Base-by-base conservation (phyloP, 2,329 filamentous ascomycete species). In the Aspergillus sp. region DNA sequence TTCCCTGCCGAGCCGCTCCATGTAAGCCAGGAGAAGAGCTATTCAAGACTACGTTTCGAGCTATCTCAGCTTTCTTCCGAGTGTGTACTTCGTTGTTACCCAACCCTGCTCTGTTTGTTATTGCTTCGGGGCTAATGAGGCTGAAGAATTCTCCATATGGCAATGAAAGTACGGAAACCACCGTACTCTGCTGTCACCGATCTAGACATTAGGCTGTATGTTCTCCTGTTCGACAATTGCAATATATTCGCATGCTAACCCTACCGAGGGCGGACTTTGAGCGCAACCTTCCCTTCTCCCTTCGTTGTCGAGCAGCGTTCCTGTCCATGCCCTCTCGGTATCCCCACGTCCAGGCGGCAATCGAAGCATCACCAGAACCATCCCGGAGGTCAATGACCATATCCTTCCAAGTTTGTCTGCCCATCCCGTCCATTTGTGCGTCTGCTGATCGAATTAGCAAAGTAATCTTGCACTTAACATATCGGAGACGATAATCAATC, bases 401-500 rank as follows among this genome's bases (percentile, higher is more conserved):
- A 23, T 54, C 51, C 23, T 54, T 54, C 39, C 51, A 54, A n/a
- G 51, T 54, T 38, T 12, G 51, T 43, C 51, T 7, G 4, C 39
- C 36, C 7, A 8, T n/a, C 28, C 4, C 13, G 15, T 25, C 15
- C 10, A 25, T 12, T 32, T 13, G 5, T 6, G 7, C 8, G 23
- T 54, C 6, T 5, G 15, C 36, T 54, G 4, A 54, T 15, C 17
- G 4, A 54, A 21, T 9, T 4, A 54, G 51, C 51, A 54, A 54
- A 54, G 15, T n/a, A 54, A 54, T 21, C 51, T 54, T 15, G 51
- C 51, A 17, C 51, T 54, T 15, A 54, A 54, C 36, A 54, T 54
- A 5, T 54, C 51, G 3, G 51, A 54, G 30, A 54, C 51, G 21
- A 54, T 54, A 7, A 54, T 54, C 36, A 54, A 54, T 13, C 19